Evolutionary conservation across 2,329 filamentous ascomycete genomes (phyloP).

Genomic region (Penicillium sp.): DNA sequence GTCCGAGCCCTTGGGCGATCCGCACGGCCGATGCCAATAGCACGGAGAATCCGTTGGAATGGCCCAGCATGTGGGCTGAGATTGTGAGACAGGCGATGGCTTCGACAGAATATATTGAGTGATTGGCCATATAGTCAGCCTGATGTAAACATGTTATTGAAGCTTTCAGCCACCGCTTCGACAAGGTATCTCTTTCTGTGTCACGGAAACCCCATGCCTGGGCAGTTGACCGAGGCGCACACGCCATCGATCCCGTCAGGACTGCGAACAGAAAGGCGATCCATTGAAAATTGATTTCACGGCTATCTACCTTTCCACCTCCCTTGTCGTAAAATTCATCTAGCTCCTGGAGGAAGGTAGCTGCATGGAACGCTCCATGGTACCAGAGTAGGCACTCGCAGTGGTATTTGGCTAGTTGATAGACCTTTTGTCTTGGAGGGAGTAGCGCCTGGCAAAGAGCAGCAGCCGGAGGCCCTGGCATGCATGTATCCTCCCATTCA

Average conservation of each 20-base stretch:
- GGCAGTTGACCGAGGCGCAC: constrained; percentile 44
- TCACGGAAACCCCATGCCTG: constrained; percentile 54
- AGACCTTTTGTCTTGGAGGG: constrained; percentile 31
- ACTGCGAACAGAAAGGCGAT: constrained; percentile 54
- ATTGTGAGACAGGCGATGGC: constrained; percentile 57
- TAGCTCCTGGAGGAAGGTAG: constrained; percentile 43
- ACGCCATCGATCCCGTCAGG: constrained; percentile 52
- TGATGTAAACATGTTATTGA: constrained; percentile 54
- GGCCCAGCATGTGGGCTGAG: constrained; percentile 57
- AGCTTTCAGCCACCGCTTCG: constrained; percentile 55
- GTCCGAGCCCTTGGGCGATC: constrained; percentile 56
- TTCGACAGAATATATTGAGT: constrained; percentile 54
- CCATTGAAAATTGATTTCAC: constrained; percentile 53
- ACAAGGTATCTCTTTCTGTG: constrained; percentile 50
- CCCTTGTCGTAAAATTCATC: constrained; percentile 44
- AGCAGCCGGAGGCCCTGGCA: constrained; percentile 12
- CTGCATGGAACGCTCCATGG: constrained; percentile 45
- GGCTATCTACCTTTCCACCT: constrained; percentile 40
- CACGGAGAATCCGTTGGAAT: constrained; percentile 55
- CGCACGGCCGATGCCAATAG: constrained; percentile 53
- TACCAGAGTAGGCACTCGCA: constrained; percentile 48
- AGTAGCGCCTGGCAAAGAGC: constrained; percentile 47
- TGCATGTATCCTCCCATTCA: constrained; percentile 16
- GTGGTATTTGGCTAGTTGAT: constrained; percentile 47
- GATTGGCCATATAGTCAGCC: constrained; percentile 54